Conservation (phyloP, 2,329 filamentous ascomycete species). For the Fusarium transvaalense region DNA sequence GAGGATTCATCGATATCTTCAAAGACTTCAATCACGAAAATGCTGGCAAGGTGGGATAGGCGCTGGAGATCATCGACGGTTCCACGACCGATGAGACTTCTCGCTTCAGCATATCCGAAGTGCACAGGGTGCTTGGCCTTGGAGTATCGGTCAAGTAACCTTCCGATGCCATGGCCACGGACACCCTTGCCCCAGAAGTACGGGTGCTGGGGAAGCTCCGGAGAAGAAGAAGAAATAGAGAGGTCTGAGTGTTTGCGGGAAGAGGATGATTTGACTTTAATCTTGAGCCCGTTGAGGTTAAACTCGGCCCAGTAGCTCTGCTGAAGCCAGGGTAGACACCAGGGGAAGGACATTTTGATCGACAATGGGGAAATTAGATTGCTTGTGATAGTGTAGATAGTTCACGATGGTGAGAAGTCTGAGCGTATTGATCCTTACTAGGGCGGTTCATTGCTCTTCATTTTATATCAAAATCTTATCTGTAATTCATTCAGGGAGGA, state of each 20-base stretch:
- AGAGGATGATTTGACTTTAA: constrained; percentile 31
- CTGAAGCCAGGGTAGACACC: constrained; percentile 39
- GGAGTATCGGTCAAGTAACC: constrained; percentile 18
- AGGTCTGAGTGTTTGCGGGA: not conserved
- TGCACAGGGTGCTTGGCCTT: constrained; percentile 25
- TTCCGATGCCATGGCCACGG: constrained; percentile 29
- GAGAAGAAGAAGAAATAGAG: not conserved
- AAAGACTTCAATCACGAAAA: constrained; percentile 38
- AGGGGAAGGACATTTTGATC: constrained; percentile 42
- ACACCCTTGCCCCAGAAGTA: constrained; percentile 43
- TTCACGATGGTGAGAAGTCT: constrained; percentile 29
- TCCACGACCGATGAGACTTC: constrained; percentile 33
- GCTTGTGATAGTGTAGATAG: not conserved
- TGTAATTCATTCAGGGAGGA: not conserved
- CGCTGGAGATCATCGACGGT: constrained; percentile 32
- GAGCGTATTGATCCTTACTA: constrained; percentile 33
- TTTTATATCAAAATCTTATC: constrained; percentile 21
- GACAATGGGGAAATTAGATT: constrained; percentile 29
- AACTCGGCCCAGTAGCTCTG: constrained; percentile 43
- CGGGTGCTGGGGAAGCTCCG: constrained; percentile 23
- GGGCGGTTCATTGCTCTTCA: constrained; percentile 7
- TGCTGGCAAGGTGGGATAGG: constrained; percentile 33
- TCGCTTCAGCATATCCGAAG: constrained; percentile 40
- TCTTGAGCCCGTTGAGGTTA: constrained; percentile 42
- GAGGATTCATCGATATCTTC: constrained; percentile 34